phyloP scores from a whole-genome alignment of 2,329 filamentous ascomycete genomes.

The Amphichorda felina region DNA sequence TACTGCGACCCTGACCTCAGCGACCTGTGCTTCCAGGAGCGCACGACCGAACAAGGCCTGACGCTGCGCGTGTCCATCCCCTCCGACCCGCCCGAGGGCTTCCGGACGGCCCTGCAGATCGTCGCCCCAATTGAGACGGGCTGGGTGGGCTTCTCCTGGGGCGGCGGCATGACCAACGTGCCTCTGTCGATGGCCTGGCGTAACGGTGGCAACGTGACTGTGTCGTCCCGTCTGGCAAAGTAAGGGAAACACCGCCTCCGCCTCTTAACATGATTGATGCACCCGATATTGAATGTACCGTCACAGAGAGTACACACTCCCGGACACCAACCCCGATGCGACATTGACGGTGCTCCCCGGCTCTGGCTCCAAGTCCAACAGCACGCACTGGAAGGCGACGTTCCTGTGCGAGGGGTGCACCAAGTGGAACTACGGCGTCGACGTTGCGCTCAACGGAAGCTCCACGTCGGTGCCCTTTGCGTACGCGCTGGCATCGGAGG shows the following conservation, averaged over 20 bases:
- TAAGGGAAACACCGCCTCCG: constrained; percentile 8
- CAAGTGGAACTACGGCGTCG: constrained; percentile 21
- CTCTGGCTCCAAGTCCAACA: constrained; percentile 19
- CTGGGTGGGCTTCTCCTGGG: constrained; percentile 32
- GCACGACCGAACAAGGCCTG: constrained; percentile 13
- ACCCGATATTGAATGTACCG: too few relatives aligned
- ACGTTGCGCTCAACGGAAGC: background rate
- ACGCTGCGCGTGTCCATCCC: constrained; percentile 23
- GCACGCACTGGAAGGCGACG: constrained; percentile 21
- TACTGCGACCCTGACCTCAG: constrained; percentile 3
- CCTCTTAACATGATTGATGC: background rate
- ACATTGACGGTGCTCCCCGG: constrained; percentile 21
- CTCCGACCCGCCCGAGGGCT: constrained; percentile 14
- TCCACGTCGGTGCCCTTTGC: background rate
- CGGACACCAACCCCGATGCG: constrained; percentile 15
- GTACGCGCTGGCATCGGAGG: background rate
- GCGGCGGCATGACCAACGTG: constrained; percentile 29
- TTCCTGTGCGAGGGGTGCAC: constrained; percentile 26
- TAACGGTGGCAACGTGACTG: constrained; percentile 22
- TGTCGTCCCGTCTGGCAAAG: constrained; percentile 8
- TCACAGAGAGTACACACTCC: constrained; percentile 22
- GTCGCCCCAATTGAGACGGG: constrained; percentile 24
- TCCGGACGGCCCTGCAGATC: constrained; percentile 28
- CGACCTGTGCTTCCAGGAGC: constrained; percentile 5
- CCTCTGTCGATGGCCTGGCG: constrained; percentile 28